These are phyloP conservation scores for Ganoderma sp. DNA, from an alignment of 1,284 basidiomycete genomes.

Conservation along the genomic window DNA sequence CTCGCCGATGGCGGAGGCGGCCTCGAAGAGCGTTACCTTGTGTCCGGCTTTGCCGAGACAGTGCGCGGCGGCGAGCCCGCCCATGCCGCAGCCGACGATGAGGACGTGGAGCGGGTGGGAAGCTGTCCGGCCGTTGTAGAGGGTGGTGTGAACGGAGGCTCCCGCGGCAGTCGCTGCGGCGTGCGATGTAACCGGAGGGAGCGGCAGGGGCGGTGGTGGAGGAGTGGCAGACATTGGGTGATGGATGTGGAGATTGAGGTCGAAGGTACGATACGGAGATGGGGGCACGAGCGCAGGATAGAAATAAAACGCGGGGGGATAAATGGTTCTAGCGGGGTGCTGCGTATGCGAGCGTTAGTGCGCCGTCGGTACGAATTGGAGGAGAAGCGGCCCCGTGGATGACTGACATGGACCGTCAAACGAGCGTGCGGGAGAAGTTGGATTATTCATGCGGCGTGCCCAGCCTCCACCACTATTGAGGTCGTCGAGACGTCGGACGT, in stretches of 20 bases:
- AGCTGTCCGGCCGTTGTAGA: conserved; percentile 42
- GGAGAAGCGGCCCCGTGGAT: too few relatives aligned
- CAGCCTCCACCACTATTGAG: too few relatives aligned
- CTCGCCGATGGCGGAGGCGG: conserved; percentile 49
- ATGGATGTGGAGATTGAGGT: neutral
- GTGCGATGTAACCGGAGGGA: conserved; percentile 12
- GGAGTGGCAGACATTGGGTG: neutral
- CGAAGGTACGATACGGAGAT: neutral
- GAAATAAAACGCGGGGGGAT: conserved; percentile 2
- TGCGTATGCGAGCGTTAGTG: too few relatives aligned
- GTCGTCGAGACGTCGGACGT: too few relatives aligned
- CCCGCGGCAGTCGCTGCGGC: conserved; percentile 32
- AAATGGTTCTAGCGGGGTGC: too few relatives aligned
- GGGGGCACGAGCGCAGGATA: conserved; percentile 19
- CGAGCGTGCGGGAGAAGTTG: too few relatives aligned
- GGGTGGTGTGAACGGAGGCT: conserved; percentile 25
- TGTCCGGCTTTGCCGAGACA: conserved; percentile 53
- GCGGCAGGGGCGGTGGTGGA: neutral
- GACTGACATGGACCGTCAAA: too few relatives aligned
- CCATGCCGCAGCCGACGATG: conserved; percentile 55
- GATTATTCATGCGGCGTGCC: too few relatives aligned
- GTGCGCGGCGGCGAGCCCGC: conserved; percentile 53
- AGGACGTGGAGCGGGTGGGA: conserved; percentile 47
- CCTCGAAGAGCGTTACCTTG: conserved; percentile 52
- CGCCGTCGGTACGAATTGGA: too few relatives aligned